Base-by-base conservation (phyloP, 495 filamentous ascomycete species). In the Podospora sp. region DNA sequence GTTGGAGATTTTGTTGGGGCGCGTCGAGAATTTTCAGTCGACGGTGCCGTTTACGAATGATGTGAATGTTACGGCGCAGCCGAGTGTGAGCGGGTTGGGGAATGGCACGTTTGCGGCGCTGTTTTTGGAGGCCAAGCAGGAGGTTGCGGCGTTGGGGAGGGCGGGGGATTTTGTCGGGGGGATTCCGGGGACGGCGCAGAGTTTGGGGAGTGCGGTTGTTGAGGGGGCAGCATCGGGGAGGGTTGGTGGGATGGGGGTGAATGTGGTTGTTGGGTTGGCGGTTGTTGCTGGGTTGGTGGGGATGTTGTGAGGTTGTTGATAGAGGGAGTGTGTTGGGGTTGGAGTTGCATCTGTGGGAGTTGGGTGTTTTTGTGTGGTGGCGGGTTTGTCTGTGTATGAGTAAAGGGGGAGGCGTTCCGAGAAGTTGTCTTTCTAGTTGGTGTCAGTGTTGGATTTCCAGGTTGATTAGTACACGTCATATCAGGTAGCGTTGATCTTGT, bases 1-100 rank as follows among this genome's bases (percentile, higher is more conserved):
- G 56, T 65, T 94, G 21, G 90, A 91, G 77, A 88, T 87, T 59
- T 70, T 91, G 70, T 76, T 91, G 12, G 89, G 89, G 0, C 76
- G 89, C 18, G 87, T 91, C 18, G 66, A 77, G 0, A 73, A 72
- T 50, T 68, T 79, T 60, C 72, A 73, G 22, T 74, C 69, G 59
- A 79, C 72, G 12, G 57, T 46, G 56, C 69, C 76, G 40, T 80
- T 81, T 36, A 78, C 75, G n/a, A 72, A 65, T 1, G 68, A 76
- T n/a, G 16, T 52, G 12, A 25, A 53, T 9, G 61, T 66, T 33
- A 53, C 49, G 24, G 25, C 63, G 25, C 73, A 77, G 73, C 70
- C 62, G 51, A 12, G 18, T 26, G 35, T 58, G 68, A 18, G 40
- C 2, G 33, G 61, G 25, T 58, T 77, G 65, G 75, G 75, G 0